Conservation (phyloP, 352 stramenopile species). For the Phytophthora ramorum region DNA sequence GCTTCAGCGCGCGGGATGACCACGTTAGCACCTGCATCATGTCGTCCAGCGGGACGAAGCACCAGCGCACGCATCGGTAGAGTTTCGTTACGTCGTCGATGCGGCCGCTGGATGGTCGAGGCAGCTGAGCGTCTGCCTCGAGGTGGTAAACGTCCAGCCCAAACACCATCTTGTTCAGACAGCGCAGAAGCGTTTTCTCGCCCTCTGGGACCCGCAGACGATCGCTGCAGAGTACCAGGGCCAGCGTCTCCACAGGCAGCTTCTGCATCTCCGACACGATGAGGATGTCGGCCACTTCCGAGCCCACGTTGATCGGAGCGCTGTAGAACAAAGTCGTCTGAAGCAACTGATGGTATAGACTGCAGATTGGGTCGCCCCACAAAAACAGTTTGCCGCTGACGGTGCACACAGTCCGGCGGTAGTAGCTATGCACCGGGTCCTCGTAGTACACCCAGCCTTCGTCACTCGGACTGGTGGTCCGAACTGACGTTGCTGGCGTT, state of each 20-base stretch:
- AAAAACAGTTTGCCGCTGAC: slow-evolving; percentile 40
- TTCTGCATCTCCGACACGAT: slow-evolving; percentile 39
- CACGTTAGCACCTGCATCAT: slow-evolving; percentile 57
- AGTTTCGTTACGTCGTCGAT: slow-evolving; percentile 47
- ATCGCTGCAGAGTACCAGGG: slow-evolving; percentile 59
- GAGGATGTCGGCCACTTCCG: slow-evolving; percentile 27
- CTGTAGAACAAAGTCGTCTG: slow-evolving; percentile 63
- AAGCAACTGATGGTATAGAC: slow-evolving; percentile 68
- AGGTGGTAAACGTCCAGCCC: slow-evolving; percentile 15
- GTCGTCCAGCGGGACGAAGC: slow-evolving; percentile 56
- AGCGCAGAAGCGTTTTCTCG: slow-evolving; percentile 50
- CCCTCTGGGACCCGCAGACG: slow-evolving; percentile 57
- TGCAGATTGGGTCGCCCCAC: slow-evolving; percentile 66
- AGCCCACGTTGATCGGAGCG: slow-evolving; percentile 20
- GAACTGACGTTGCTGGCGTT: background rate
- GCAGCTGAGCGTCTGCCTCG: slow-evolving; percentile 1
- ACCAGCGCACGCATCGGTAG: slow-evolving; percentile 67
- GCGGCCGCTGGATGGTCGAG: slow-evolving; percentile 28
- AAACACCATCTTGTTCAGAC: slow-evolving; percentile 53
- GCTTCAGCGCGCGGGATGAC: slow-evolving; percentile 39
- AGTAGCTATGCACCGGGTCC: slow-evolving; percentile 30
- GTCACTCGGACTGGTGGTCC: slow-evolving; percentile 7
- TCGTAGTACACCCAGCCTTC: slow-evolving; percentile 33
- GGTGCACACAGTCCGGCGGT: slow-evolving; percentile 29
- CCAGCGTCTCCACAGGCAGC: slow-evolving; percentile 62